Evolutionary conservation across 371 early-diverging fungal genomes (phyloP).

Genomic region (Basidiobolus meristosporus): DNA sequence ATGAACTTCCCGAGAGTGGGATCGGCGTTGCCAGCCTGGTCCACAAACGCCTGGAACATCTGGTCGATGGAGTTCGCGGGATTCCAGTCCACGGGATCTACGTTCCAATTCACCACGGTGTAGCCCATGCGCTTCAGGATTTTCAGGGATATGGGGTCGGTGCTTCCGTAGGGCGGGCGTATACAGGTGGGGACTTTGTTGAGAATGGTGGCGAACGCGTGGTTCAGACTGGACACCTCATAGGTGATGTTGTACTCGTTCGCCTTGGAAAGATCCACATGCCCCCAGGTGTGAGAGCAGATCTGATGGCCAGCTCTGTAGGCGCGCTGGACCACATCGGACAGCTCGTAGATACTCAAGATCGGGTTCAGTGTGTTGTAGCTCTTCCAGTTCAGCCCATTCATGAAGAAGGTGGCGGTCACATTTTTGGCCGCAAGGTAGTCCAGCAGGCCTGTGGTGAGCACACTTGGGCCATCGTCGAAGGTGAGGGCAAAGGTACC

Average conservation of each 20-base stretch:
- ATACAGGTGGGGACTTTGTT: constrained; percentile 22
- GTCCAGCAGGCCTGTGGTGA: constrained; percentile 21
- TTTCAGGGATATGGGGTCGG: background rate
- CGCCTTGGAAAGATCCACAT: constrained; percentile 16
- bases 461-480: constrained; percentile 39
- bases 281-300: constrained; percentile 28
- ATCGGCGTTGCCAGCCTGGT: too few species aligned
- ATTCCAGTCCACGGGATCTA: constrained; percentile 9
- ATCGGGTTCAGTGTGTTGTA: constrained; percentile 8
- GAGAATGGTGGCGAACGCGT: constrained; percentile 11
- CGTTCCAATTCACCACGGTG: constrained; percentile 6
- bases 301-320: constrained; percentile 23
- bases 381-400: constrained; percentile 18
- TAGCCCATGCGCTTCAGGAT: constrained; percentile 1
- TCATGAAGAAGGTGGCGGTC: constrained; percentile 49
- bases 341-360: background rate
- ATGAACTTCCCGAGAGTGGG: too few species aligned
- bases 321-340: constrained; percentile 8
- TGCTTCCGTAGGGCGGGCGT: constrained; percentile 12
- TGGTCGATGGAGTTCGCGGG: background rate
- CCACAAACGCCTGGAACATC: too few species aligned
- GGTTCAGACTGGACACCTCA: constrained; percentile 7
- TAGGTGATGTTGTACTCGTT: constrained; percentile 10
- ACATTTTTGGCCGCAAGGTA: constrained; percentile 13
- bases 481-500: constrained; percentile 22